Percentiles rank a stretch among this genome's conserved stretches.
These are phyloP conservation scores for Tuber brumale DNA, from an alignment of 495 filamentous ascomycete species.

Conservation along the genomic window DNA sequence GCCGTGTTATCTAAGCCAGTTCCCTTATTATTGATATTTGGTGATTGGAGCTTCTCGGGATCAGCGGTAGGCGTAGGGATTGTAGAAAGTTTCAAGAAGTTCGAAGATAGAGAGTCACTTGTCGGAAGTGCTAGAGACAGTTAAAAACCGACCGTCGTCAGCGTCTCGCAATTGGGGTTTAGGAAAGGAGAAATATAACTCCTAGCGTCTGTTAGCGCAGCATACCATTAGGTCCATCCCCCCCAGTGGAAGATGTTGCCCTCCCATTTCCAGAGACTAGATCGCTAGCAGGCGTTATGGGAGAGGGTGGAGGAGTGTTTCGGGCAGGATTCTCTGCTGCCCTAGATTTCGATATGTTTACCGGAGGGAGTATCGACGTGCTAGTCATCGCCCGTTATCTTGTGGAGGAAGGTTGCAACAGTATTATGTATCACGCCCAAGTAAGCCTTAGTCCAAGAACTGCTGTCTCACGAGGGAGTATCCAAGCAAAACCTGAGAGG, in stretches of 20 bases:
- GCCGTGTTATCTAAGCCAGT: conserved; percentile 5
- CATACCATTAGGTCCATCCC: conserved; percentile 13
- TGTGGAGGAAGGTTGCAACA: conserved; percentile 25
- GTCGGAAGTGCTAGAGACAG: conserved; percentile 8
- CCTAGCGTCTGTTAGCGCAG: not conserved
- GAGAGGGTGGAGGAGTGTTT: conserved; percentile 8
- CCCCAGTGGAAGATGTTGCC: conserved; percentile 15
- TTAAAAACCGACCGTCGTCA: conserved; percentile 24
- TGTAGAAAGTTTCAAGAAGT: conserved; percentile 17
- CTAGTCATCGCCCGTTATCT: conserved; percentile 30
- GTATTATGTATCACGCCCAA: conserved; percentile 17
- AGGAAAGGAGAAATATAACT: not conserved
- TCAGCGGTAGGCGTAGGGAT: conserved; percentile 5
- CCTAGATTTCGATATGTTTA: conserved; percentile 27
- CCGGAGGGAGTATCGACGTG: conserved; percentile 30
- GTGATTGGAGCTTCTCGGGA: conserved; percentile 21
- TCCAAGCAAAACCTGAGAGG: conserved; percentile 12
- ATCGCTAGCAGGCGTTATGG: conserved; percentile 12
- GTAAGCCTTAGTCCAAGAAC: conserved; percentile 7
- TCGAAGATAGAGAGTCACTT: conserved; percentile 15
- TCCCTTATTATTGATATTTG: conserved; percentile 17
- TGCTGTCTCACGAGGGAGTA: conserved; percentile 13
- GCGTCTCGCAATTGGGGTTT: not conserved
- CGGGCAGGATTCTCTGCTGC: conserved; percentile 10
- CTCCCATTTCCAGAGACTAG: conserved; percentile 15